Conservation (phyloP, 176 grass and related monocot genomes). For the Lolium rigidum region DNA sequence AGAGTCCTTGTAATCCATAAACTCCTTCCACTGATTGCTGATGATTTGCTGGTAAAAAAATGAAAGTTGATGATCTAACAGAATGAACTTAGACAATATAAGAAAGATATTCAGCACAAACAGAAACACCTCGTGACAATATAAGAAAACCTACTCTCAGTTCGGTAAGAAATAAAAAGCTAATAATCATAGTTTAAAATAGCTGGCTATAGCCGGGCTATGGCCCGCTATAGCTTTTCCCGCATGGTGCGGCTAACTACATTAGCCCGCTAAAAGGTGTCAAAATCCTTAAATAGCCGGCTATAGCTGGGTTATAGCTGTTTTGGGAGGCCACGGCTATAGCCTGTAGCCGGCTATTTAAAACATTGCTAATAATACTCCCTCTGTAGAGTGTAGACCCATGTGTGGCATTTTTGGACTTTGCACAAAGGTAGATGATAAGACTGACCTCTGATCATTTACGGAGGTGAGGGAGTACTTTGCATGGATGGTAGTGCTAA, state of each 20-base stretch:
- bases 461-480: background rate
- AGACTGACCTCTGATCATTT: background rate
- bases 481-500: background rate
- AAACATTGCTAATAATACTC: background rate
- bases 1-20: constrained; percentile 76
- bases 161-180: background rate
- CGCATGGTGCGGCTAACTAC: too few species aligned
- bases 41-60: constrained; percentile 65
- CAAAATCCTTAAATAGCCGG: too few species aligned
- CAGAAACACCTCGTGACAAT: background rate
- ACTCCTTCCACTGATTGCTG: constrained; percentile 85
- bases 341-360: too few species aligned
- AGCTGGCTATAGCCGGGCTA: too few species aligned
- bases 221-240: too few species aligned
- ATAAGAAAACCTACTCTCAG: background rate
- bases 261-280: too few species aligned
- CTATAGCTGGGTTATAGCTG: too few species aligned
- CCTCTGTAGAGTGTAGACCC: background rate
- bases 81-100: background rate
- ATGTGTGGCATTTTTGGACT: background rate
- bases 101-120: too few species aligned
- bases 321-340: too few species aligned
- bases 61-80: background rate
- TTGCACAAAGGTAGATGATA: background rate
- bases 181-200: background rate